Evolutionary conservation across 768 basidiomycete genomes (phyloP), one percentile per base, ranked within the genome.

Genomic region (Tremella fuciformis): DNA sequence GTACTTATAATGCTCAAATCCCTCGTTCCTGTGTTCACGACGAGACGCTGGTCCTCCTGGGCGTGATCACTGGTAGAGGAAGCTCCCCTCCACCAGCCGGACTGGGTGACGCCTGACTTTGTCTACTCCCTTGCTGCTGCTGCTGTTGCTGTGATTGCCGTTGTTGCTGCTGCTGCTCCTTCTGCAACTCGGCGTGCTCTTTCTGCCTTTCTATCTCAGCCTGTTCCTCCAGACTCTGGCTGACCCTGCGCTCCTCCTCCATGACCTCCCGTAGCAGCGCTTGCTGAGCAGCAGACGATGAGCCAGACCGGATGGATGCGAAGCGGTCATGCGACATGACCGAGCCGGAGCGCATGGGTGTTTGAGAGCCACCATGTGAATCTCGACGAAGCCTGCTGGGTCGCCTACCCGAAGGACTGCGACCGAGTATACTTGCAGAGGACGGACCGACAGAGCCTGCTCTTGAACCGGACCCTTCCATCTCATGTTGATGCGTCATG

Each of bases 251-350:
- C 48, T 66, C 65, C 42, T 66, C 65, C 47, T 50, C 61, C 65
- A 66, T 62, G 1, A 66, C 62, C 41, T 66, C 65, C 13, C 52
- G 16, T 24, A 66, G 19, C 8, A 66, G 47, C 19, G 61, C 61
- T 22, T 57, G 54, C 26, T 66, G 50, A 19, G 60, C 46, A 37
- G 52, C 55, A 8, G 57, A 26, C 38, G 34, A 40, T 15, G 54
- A 34, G 51, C 15, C 34, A 18, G 51, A 52, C 9, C 51, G 22
- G 15, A 19, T 6, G 4, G 51, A 52, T 11, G 24, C 21, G 49
- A 29, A 29, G 16, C 49, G 51, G 11, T 52, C 22, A 52, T 24
- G 51, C 16, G 51, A 52, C 18, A 52, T 38, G 34, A 52, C 37
- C 16, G 51, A 52, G 21, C 21, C 26, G 3, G 48, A 50, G 13